A percentile compares a stretch with the other conserved stretches of the same genome.
Evolutionary conservation across 371 early-diverging fungal species (phyloP).

Genomic region (Blyttiomyces sp.): DNA sequence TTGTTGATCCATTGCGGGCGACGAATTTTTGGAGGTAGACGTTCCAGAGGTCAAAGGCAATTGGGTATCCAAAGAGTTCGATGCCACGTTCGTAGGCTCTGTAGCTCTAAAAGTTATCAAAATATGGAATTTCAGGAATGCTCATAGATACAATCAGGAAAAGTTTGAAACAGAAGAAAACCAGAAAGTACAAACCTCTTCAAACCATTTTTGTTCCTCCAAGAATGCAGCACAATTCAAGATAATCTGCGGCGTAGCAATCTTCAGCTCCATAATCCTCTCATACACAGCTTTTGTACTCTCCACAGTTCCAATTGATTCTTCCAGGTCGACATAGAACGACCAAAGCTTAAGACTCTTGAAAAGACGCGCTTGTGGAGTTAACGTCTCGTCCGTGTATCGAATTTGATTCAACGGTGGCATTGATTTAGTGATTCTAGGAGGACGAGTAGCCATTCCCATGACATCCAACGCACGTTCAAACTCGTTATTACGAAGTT

Average conservation of each 20-base stretch:
- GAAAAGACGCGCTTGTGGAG: conserved; percentile 83
- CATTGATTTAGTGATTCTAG: conserved; percentile 37
- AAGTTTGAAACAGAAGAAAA: background rate
- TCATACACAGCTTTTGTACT: conserved; percentile 87
- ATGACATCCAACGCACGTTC: conserved; percentile 72
- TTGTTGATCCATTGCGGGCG: conserved; percentile 76
- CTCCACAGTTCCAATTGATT: conserved; percentile 83
- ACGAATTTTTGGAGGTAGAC: conserved; percentile 88
- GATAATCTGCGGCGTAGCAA: conserved; percentile 92
- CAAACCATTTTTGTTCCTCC: conserved; percentile 86
- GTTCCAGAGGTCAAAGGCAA: conserved; percentile 97
- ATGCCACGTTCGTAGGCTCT: conserved; percentile 95
- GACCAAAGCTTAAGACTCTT: conserved; percentile 90
- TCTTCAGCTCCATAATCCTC: conserved; percentile 84
- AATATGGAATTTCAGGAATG: too few species aligned
- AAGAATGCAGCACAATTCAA: conserved; percentile 91
- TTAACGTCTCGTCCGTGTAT: conserved; percentile 59
- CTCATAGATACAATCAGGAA: background rate
- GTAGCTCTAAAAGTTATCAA: conserved; percentile 60
- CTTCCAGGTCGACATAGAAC: conserved; percentile 91
- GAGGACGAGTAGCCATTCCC: conserved; percentile 71
- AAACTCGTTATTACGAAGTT: conserved; percentile 70
- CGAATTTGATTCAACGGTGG: conserved; percentile 45
- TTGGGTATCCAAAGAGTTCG: conserved; percentile 90
- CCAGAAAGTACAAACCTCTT: conserved; percentile 59